These are phyloP conservation scores for Sphaerulina vaccinii DNA, from an alignment of 2,329 filamentous ascomycete species.

Conservation along the genomic window DNA sequence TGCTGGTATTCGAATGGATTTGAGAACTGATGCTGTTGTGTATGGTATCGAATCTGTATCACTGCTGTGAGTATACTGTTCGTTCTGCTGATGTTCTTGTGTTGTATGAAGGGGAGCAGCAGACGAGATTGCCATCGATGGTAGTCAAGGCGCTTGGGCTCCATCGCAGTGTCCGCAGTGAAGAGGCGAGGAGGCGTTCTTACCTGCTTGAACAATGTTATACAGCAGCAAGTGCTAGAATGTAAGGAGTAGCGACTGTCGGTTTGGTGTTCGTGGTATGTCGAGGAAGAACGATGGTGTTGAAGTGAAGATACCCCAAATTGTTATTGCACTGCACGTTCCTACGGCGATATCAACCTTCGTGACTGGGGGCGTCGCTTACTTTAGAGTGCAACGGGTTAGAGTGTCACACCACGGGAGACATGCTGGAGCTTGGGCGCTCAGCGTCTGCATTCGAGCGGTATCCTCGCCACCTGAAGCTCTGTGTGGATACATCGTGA, in stretches of 20 bases:
- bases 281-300: neutral
- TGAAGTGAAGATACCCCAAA: neutral
- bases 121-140: neutral
- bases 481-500: constrained; percentile 5
- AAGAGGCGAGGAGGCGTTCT: neutral
- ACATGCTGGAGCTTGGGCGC: constrained; percentile 16
- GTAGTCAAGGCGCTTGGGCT: neutral
- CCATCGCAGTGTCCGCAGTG: neutral
- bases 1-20: neutral
- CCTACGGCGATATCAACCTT: constrained; percentile 10
- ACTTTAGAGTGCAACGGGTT: constrained; percentile 6
- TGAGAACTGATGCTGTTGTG: neutral
- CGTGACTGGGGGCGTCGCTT: constrained; percentile 13
- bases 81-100: constrained; percentile 7
- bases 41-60: neutral
- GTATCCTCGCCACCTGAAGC: constrained; percentile 12
- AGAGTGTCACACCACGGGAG: constrained; percentile 11
- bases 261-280: neutral
- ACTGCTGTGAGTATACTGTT: constrained; percentile 11
- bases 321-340: neutral
- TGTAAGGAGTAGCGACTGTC: constrained; percentile 16
- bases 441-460: constrained; percentile 6
- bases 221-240: constrained; percentile 1
- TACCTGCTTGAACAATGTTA: neutral
- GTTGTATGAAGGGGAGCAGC: neutral